These are phyloP conservation scores for Meira nashicola DNA, from an alignment of 1,284 basidiomycete genomes.

Conservation along the genomic window DNA sequence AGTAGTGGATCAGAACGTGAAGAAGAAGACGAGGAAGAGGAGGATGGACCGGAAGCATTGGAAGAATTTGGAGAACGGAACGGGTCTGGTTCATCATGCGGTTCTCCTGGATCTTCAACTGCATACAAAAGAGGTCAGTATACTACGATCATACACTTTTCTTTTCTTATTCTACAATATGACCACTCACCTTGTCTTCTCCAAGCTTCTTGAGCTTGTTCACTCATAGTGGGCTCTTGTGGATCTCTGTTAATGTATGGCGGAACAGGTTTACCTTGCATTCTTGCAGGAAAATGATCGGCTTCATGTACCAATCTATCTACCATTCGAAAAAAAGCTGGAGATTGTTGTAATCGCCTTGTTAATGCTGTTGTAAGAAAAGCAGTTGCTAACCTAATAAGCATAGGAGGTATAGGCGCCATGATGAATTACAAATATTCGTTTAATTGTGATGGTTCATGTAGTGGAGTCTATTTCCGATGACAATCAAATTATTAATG, in stretches of 20 bases:
- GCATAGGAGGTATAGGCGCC: slow-evolving; percentile 35
- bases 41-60: background rate
- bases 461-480: no score
- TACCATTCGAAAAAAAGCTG: slow-evolving; percentile 35
- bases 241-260: slow-evolving; percentile 19
- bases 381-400: slow-evolving; percentile 32
- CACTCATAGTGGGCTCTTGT: slow-evolving; percentile 30
- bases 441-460: no score
- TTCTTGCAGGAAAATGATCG: slow-evolving; percentile 35
- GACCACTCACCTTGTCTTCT: background rate
- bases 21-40: background rate
- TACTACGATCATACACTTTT: background rate
- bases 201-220: slow-evolving; percentile 30
- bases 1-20: background rate
- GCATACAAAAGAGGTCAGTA: background rate
- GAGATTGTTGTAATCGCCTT: slow-evolving; percentile 29
- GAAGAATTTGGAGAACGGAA: slow-evolving; percentile 12
- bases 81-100: slow-evolving; percentile 35
- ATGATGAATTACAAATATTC: no score
- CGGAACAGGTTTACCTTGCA: slow-evolving; percentile 33
- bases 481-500: no score
- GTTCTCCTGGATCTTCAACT: slow-evolving; percentile 27
- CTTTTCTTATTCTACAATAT: background rate
- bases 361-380: slow-evolving; percentile 35
- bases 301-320: slow-evolving; percentile 42